Evolutionary conservation across 306 rosid genomes (phyloP), one percentile per base, ranked within the genome.

Genomic region (Citrullus amarus): DNA sequence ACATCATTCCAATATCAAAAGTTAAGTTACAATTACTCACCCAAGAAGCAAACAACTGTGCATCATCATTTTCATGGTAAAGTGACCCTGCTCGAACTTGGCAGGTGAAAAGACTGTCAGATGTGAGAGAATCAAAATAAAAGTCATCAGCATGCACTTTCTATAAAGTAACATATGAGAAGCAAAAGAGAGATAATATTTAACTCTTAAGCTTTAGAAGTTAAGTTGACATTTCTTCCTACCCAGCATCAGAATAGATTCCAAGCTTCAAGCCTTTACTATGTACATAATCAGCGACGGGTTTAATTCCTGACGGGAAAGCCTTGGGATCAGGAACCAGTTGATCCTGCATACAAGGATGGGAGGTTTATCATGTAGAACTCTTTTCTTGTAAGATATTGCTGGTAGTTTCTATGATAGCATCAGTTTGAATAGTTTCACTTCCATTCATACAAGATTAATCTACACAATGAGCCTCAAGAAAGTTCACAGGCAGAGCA

Each of bases 241-340:
- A 95, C 99, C 99, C 99, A 22, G 99, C 99, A 88, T 89, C 96
- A 73, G 99, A 92, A 87, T 95, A 95, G 58, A 92, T 91, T 78
- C 99, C 99, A 83, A 95, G 88, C 88, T 91, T 92, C 76, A 92
- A 95, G 83, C 96, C 99, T 86, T 86, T 91, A 43, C 82, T 85
- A 77, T 95, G 97, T 39, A 92, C 80, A 81, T 95, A 92, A 88
- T 95, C 96, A 53, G 99, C 91, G 69, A 95, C 82, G 30, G 97
- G 90, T 84, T 91, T 92, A 83, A 95, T 89, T 95, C 99, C 99
- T 5, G 96, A 92, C 2, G 99, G 93, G 86, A 95, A 95, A 79
- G 87, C 69, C 81, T 85, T 86, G 32, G 69, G 82, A 85, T 95
- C 89, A 76, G 97, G 89, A 76, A 88, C 90, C 85, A 95, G 78